Evolutionary conservation across 1,284 basidiomycete genomes (phyloP).

Genomic region (Leccinum solheimii): DNA sequence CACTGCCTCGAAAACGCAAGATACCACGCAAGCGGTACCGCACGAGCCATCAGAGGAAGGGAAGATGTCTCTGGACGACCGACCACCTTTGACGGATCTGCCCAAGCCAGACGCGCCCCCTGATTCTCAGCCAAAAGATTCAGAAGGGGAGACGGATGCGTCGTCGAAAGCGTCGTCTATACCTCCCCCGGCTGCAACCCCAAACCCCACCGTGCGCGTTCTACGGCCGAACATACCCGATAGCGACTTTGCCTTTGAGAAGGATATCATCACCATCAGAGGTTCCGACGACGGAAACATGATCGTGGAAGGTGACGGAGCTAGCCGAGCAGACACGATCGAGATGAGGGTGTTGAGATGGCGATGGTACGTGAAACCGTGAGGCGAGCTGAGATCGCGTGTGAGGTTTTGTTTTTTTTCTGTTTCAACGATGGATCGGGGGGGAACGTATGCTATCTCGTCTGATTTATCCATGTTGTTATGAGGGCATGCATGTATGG

Average conservation of each 20-base stretch:
- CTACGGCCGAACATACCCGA: slow-evolving; percentile 24
- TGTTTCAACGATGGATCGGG: too few species aligned
- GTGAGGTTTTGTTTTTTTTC: not conserved
- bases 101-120: not conserved
- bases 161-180: slow-evolving; percentile 1
- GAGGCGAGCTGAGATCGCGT: slow-evolving; percentile 1
- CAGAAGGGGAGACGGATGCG: not conserved
- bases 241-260: slow-evolving; percentile 27
- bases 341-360: slow-evolving; percentile 29
- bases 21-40: not conserved
- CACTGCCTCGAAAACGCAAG: slow-evolving; percentile 5
- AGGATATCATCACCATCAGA: slow-evolving; percentile 22
- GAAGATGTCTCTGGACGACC: not conserved
- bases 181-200: not conserved
- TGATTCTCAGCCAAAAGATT: not conserved
- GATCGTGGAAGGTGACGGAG: slow-evolving; percentile 13
- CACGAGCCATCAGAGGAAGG: not conserved
- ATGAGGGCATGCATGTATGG: slow-evolving; percentile 10
- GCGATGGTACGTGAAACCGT: slow-evolving; percentile 24
- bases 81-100: slow-evolving; percentile 1
- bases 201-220: slow-evolving; percentile 12
- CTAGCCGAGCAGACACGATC: slow-evolving; percentile 3
- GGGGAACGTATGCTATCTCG: slow-evolving; percentile 11
- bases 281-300: slow-evolving; percentile 11
- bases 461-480: slow-evolving; percentile 21